Evolutionary conservation across 2,329 filamentous ascomycete species (phyloP), one percentile per base, ranked within the genome.

Genomic region (Penicillium frequentans): DNA sequence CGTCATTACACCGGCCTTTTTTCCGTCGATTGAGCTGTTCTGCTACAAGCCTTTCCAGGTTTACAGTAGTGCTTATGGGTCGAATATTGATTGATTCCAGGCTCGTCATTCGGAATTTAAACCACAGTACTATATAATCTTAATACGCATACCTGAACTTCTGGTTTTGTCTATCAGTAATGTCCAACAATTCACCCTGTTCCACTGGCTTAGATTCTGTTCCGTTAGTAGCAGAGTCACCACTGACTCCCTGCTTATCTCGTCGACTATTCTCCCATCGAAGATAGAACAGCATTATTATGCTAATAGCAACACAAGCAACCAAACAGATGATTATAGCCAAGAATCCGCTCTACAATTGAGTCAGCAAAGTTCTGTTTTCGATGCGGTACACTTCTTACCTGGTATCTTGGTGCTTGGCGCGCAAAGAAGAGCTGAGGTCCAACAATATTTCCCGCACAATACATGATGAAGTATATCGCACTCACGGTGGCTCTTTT

Each of bases 401-500:
- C 59, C 59, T 62, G 51, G 45, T 70, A 70, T 19, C 54, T 23
- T 2, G 78, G 78, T 6, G 77, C 76, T 58, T 80, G 70, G 8
- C 65, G 61, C 10, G 63, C 66, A 54, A 75, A 74, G 61, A 80
- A 80, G 1, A 77, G 69, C 61, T 80, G 78, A 13, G 78, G 77
- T 0, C 76, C 77, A 21, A 79, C 64, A 24, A 80, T 76, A 55
- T 79, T 80, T 6, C 76, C 77, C 9, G 73, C 64, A 39, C 74
- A 75, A 59, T 78, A 80, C 29, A 72, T 68, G 21, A 79, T 69
- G 39, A 80, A 75, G 9, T 75, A 71, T 10, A 82, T 59, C 0
- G 79, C 78, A 24, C 75, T 79, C 7, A 77, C 73, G 0, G 78
- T 79, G 13, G 77, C 76, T 52, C 78, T 77, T 64, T 82, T 82